A percentile compares a stretch with the other conserved stretches of the same genome.
Conservation (phyloP, 305 asterid genomes). For the Lippia alba region DNA sequence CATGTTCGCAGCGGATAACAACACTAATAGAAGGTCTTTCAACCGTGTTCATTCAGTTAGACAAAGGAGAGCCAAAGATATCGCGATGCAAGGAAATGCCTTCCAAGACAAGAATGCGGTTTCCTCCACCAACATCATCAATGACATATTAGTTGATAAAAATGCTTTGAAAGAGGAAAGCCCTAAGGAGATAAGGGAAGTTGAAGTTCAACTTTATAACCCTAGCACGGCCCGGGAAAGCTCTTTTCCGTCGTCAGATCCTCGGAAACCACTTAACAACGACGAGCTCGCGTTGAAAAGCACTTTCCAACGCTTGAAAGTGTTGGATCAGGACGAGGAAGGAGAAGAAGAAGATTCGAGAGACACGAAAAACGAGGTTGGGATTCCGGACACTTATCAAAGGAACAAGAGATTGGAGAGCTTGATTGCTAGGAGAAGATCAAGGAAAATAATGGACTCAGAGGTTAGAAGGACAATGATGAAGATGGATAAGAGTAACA, state of each 20-base stretch:
- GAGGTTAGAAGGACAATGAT: constrained; percentile 54
- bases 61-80: constrained; percentile 55
- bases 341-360: constrained; percentile 27
- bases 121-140: constrained; percentile 29
- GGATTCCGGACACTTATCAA: constrained; percentile 61
- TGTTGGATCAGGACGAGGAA: constrained; percentile 25
- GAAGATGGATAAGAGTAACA: constrained; percentile 48
- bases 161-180: constrained; percentile 47
- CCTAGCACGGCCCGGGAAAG: constrained; percentile 3
- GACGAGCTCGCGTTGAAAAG: not conserved
- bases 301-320: constrained; percentile 19
- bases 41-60: constrained; percentile 72
- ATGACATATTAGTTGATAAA: constrained; percentile 49
- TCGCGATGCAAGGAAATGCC: not conserved
- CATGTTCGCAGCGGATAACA: constrained; percentile 24
- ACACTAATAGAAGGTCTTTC: constrained; percentile 35
- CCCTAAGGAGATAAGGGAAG: constrained; percentile 64
- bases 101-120: constrained; percentile 52
- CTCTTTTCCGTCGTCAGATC: not conserved
- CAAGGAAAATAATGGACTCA: constrained; percentile 55
- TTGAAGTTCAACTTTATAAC: constrained; percentile 40
- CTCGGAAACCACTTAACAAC: constrained; percentile 5
- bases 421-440: constrained; percentile 82
- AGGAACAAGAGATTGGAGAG: constrained; percentile 80
- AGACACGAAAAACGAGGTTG: constrained; percentile 61